Percentiles rank a stretch among this genome's conserved stretches.
These are phyloP conservation scores for Betula pendula DNA, from an alignment of 306 rosid genomes.

Conservation along the genomic window DNA sequence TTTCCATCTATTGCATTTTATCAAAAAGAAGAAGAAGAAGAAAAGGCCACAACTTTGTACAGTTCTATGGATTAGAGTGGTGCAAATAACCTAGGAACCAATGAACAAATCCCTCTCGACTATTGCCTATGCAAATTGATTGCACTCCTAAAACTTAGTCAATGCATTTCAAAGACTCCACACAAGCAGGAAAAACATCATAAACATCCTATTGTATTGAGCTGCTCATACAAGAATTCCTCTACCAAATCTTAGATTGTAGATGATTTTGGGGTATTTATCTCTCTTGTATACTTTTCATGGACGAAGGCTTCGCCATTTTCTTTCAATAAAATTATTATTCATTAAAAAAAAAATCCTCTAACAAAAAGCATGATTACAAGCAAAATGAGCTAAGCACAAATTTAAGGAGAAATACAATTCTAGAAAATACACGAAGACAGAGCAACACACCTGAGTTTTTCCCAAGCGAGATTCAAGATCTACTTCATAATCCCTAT, in stretches of 20 bases:
- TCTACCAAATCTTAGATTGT: not conserved
- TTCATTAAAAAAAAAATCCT: too few relatives aligned
- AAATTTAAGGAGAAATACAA: not conserved
- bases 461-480: conserved; percentile 94
- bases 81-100: not conserved
- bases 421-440: not conserved
- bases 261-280: too few relatives aligned
- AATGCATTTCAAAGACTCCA: not conserved
- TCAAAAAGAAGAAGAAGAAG: not conserved
- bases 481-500: conserved; percentile 95
- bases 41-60: not conserved
- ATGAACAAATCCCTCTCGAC: not conserved
- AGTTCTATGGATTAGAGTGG: not conserved
- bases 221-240: not conserved
- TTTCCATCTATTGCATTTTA: not conserved
- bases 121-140: not conserved
- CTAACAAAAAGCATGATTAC: too few relatives aligned
- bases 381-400: not conserved
- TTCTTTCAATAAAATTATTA: too few relatives aligned
- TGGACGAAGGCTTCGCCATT: too few relatives aligned
- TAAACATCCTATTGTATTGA: not conserved
- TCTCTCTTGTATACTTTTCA: too few relatives aligned
- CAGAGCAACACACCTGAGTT: conserved; percentile 60
- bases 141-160: not conserved
- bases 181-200: not conserved